Evolutionary conservation across 2,329 filamentous ascomycete genomes (phyloP).

Genomic region (Pseudocercospora fuligena): DNA sequence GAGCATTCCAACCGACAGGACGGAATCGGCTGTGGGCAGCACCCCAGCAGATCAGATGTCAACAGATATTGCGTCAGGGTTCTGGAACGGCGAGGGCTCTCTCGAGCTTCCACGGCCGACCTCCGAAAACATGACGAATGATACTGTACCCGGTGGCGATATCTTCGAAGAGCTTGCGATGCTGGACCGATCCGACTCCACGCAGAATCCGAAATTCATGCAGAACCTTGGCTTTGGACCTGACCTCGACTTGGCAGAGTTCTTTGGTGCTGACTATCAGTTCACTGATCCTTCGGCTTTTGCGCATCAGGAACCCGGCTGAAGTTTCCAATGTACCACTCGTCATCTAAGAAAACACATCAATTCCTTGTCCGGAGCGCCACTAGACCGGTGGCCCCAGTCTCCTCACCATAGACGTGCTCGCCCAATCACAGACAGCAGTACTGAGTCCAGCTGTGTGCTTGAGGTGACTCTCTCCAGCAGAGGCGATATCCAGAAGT

Average conservation of each 20-base stretch:
- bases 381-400: too few species aligned
- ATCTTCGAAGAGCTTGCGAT: constrained; percentile 64
- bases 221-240: constrained; percentile 69
- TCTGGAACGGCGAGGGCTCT: constrained; percentile 15
- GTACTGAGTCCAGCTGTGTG: too few species aligned
- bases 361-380: too few species aligned
- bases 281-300: constrained; percentile 42
- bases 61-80: constrained; percentile 8
- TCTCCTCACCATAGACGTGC: neutral
- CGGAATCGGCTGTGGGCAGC: constrained; percentile 19
- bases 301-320: constrained; percentile 12
- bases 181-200: constrained; percentile 59
- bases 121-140: neutral
- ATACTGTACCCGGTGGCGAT: constrained; percentile 35
- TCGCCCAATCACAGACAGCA: neutral
- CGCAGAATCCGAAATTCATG: constrained; percentile 68
- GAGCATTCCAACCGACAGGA: constrained; percentile 30
- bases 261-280: constrained; percentile 50
- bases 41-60: constrained; percentile 17
- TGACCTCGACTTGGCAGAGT: constrained; percentile 63
- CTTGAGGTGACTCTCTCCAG: too few species aligned
- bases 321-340: neutral
- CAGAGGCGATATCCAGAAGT: too few species aligned
- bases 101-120: neutral
- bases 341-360: neutral